phyloP scores from a whole-genome alignment of 1,284 basidiomycete species.

The Heterobasidion parviporum region DNA sequence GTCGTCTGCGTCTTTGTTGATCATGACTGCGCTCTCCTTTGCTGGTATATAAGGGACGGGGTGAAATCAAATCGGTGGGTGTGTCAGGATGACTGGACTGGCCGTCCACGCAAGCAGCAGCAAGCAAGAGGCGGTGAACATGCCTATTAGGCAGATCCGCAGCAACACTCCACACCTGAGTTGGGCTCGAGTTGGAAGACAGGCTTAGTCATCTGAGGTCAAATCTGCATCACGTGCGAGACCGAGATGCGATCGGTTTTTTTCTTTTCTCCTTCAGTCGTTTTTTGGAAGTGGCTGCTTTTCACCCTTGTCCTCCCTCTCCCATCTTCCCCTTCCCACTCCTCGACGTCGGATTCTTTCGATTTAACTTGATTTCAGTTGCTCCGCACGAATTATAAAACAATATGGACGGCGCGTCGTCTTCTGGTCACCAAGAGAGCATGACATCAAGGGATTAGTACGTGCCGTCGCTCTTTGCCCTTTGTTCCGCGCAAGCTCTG shows the following conservation, averaged over 20 bases:
- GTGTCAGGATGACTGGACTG: neutral
- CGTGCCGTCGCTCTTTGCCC: conserved; percentile 29
- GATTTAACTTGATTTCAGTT: no score
- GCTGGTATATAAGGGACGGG: neutral
- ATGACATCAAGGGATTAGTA: conserved; percentile 83
- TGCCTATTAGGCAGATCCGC: neutral
- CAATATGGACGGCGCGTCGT: conserved; percentile 35
- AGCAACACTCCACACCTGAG: neutral
- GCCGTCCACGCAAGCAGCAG: neutral
- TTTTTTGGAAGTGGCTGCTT: neutral
- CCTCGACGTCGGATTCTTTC: neutral
- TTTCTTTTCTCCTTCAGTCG: neutral
- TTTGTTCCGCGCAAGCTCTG: neutral
- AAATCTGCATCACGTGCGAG: neutral
- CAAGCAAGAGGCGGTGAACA: neutral
- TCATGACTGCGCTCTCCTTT: neutral
- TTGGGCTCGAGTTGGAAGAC: no score
- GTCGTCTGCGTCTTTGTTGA: neutral
- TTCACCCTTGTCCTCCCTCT: neutral
- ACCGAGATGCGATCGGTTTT: neutral
- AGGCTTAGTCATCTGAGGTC: no score
- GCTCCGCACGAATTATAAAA: neutral
- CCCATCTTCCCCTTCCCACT: neutral
- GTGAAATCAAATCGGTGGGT: neutral
- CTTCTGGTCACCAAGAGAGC: conserved; percentile 28